Evolutionary conservation across 805 yeast species (phyloP).

Genomic region (Teunomyces cretensis): DNA sequence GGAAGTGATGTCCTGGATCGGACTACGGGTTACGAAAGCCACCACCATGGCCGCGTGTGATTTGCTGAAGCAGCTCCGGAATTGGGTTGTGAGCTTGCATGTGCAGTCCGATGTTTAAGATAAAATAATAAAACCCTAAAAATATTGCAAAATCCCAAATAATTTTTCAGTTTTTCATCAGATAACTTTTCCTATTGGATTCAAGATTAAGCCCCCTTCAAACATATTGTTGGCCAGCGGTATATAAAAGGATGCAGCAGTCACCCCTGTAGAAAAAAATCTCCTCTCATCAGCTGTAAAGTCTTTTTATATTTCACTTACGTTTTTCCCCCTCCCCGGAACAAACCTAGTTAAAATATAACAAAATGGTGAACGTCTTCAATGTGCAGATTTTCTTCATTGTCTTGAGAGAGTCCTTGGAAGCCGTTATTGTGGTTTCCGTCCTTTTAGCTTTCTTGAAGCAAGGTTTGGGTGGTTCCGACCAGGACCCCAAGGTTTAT

Average conservation of each 20-base stretch:
- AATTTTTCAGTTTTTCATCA: not conserved
- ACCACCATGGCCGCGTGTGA: not conserved
- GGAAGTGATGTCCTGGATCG: not conserved
- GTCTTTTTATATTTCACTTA: not conserved
- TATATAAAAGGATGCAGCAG: not conserved
- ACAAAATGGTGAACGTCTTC: constrained; percentile 23
- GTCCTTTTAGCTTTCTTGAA: constrained; percentile 28
- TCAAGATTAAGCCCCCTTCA: not conserved
- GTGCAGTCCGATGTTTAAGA: not conserved
- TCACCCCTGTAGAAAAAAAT: not conserved
- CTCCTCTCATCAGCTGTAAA: not conserved
- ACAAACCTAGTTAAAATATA: not conserved
- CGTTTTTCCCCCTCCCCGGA: not conserved
- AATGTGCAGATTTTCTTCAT: constrained; percentile 27
- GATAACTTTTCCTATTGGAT: constrained; percentile 1
- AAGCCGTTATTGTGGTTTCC: constrained; percentile 26
- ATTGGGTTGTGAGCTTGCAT: not conserved
- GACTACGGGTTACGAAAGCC: not conserved
- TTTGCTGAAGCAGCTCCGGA: not conserved
- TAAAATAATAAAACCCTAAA: not conserved
- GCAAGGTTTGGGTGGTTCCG: constrained; percentile 25
- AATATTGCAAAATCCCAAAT: not conserved
- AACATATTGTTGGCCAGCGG: not conserved
- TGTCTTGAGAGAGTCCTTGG: constrained; percentile 26
- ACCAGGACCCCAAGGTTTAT: constrained; percentile 19